A percentile compares a stretch with the other conserved stretches of the same genome.
Conservation (phyloP, 1,284 basidiomycete species). For the Caloboletus inedulis region DNA sequence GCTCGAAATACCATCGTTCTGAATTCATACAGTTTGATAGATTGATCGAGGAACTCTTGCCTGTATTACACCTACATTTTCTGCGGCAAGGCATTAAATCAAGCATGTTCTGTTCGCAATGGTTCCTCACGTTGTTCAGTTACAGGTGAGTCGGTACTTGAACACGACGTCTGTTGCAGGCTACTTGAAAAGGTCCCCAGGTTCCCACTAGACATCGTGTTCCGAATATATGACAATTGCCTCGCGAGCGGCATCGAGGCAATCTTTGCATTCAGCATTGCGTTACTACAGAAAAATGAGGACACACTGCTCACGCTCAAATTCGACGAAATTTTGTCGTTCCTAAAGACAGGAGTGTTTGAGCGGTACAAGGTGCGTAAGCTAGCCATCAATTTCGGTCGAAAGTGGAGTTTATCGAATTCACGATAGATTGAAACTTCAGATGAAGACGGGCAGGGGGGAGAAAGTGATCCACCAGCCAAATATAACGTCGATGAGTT, state of each 20-base stretch:
- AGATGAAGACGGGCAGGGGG: constrained; percentile 22
- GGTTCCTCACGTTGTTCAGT: constrained; percentile 97
- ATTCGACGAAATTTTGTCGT: constrained; percentile 85
- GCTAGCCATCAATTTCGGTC: not conserved
- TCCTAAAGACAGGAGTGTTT: constrained; percentile 78
- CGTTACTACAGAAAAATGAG: constrained; percentile 87
- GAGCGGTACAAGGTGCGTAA: constrained; percentile 68
- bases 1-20: constrained; percentile 5
- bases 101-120: constrained; percentile 96
- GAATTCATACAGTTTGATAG: constrained; percentile 76
- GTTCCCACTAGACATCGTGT: constrained; percentile 94
- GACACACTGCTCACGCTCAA: constrained; percentile 72
- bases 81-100: constrained; percentile 91
- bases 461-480: constrained; percentile 29
- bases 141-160: constrained; percentile 61
- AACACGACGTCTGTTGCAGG: not conserved
- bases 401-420: not conserved
- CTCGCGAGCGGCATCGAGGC: constrained; percentile 97
- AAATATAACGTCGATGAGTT: constrained; percentile 76
- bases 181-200: constrained; percentile 42
- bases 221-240: constrained; percentile 92
- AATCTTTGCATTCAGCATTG: constrained; percentile 92
- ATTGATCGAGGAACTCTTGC: constrained; percentile 87
- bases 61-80: constrained; percentile 89
- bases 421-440: constrained; percentile 26